A percentile compares a stretch with the other conserved stretches of the same genome.
Evolutionary conservation across 176 grass and related monocot species (phyloP).

Genomic region (Juncus effusus): DNA sequence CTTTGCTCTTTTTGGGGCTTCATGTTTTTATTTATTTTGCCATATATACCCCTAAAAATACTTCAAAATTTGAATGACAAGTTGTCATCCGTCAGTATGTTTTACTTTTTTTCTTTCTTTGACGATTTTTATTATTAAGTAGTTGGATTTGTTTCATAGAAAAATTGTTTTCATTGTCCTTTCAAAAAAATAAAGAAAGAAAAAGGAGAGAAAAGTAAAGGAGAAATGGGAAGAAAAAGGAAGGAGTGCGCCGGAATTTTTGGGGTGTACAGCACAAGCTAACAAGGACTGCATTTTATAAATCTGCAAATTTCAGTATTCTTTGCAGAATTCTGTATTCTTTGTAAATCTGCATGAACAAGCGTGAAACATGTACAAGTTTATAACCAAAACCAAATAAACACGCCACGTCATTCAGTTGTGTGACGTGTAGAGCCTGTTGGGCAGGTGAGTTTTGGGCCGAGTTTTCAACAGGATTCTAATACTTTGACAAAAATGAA

Average conservation of each 20-base stretch:
- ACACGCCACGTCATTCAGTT: too few species aligned
- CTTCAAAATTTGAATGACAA: too few species aligned
- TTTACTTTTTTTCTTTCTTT: neutral
- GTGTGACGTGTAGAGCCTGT: neutral
- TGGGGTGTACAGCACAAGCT: constrained; percentile 26
- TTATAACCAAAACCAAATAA: too few species aligned
- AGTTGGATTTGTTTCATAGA: neutral
- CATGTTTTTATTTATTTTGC: neutral
- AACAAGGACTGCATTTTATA: constrained; percentile 11
- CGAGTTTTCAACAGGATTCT: neutral
- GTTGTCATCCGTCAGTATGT: neutral
- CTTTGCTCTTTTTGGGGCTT: neutral
- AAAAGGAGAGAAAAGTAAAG: neutral
- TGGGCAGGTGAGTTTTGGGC: constrained; percentile 3
- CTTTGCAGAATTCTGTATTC: neutral
- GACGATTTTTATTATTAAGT: neutral
- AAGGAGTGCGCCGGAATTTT: constrained; percentile 27
- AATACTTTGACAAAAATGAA: too few species aligned
- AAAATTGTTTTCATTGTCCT: neutral
- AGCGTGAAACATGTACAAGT: neutral
- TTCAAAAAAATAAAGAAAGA: neutral
- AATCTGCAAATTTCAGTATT: neutral
- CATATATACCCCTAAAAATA: too few species aligned
- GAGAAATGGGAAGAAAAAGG: constrained; percentile 18
- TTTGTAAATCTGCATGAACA: neutral